Base-by-base conservation (phyloP, 148 eudicot species). In the Rhododendron molle region DNA sequence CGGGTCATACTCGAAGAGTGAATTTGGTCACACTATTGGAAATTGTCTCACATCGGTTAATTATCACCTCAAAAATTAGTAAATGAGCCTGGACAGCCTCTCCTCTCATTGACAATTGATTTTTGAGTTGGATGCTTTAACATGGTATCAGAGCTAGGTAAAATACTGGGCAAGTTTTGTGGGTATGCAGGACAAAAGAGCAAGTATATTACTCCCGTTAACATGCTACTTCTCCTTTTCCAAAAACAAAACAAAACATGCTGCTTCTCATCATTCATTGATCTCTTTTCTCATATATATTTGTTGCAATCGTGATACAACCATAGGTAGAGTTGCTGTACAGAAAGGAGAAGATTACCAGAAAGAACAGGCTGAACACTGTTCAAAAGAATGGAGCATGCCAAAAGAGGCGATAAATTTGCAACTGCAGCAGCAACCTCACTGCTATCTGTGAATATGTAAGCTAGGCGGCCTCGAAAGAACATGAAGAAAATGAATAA, bases 281-380 rank as follows among this genome's bases (percentile, higher is more conserved):
- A 56, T 18, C 62, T 5, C 62, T 56, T 56, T 56, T 18, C 7
- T 56, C 62, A 56, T 49, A 12, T 11, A 49, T 49, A 56, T 56
- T 56, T 56, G 62, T 65, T 65, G 14, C 71, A 3, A 8, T 9
- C 30, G 3, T 65, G 30, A 65, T 65, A n/a, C 71, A n/a, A n/a
- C n/a, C 71, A 65, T 65, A 9, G 71, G 13, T 65, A 3, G 71
- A 65, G 71, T 65, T 9, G 4, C 14, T 23, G 12, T 9, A 65
- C 13, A 65, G 71, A 38, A 40, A 50, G 47, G 76, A 60, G 34
- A 38, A 9, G 43, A 69, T 86, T 86, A 90, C 98, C 98, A 60
- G 98, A 94, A 85, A 94, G 90, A 76, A 93, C 93, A 21, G 95
- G 94, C 87, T 93, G 94, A 74, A 93, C 86, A 60, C 92, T 92